Conservation (phyloP, 768 basidiomycete genomes). For the Saitozyma sp. region DNA sequence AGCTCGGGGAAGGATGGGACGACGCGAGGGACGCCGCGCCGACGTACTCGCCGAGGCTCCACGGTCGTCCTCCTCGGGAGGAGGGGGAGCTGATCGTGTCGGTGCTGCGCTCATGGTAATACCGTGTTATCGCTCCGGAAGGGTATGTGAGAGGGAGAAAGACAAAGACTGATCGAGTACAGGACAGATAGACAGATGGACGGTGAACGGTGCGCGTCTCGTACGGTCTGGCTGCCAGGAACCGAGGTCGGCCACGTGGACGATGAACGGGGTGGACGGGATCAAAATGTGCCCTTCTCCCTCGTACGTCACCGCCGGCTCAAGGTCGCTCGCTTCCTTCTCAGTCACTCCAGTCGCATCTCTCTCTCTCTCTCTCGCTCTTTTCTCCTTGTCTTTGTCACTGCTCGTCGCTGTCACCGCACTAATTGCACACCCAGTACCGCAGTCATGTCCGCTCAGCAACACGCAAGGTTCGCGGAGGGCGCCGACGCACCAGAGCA, state of each 20-base stretch:
- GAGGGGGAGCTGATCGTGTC: conserved; percentile 37
- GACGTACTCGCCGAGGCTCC: conserved; percentile 43
- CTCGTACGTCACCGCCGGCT: not conserved
- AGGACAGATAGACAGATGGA: too few species aligned
- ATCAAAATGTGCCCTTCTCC: conserved; percentile 4
- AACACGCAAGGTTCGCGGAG: too few species aligned
- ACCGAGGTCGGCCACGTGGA: too few species aligned
- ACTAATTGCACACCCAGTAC: too few species aligned
- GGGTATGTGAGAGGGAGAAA: too few species aligned
- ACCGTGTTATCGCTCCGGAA: not conserved
- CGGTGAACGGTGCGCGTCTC: too few species aligned
- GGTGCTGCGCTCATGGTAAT: conserved; percentile 26
- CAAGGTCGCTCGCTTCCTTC: not conserved
- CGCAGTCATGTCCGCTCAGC: too few species aligned
- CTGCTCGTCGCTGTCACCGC: too few species aligned
- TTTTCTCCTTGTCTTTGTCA: not conserved
- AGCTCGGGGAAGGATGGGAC: not conserved
- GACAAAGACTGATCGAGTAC: too few species aligned
- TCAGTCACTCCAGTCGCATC: not conserved
- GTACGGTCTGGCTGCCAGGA: too few species aligned
- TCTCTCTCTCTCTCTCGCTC: not conserved
- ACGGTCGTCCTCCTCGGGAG: conserved; percentile 33
- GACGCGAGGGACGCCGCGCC: not conserved
- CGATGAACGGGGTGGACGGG: not conserved
- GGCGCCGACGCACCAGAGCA: not conserved